Conservation (phyloP, 495 filamentous ascomycete species). For the Penicillium samsonianum region DNA sequence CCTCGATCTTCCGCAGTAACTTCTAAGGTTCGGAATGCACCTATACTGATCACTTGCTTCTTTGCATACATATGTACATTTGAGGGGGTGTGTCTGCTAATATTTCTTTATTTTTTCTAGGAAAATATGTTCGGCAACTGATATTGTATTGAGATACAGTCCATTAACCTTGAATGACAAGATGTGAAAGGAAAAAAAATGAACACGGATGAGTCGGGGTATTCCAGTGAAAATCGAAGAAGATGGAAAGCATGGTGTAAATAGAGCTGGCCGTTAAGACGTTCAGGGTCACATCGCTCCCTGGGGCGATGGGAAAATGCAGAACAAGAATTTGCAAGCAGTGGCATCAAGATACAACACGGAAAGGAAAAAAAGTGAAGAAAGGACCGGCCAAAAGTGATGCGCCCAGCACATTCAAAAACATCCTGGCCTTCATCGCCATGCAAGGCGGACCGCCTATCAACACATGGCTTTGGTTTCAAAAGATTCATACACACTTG, state of each 20-base stretch:
- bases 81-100: slow-evolving; percentile 2
- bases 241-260: slow-evolving; percentile 18
- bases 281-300: slow-evolving; percentile 15
- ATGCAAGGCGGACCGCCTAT: slow-evolving; percentile 15
- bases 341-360: slow-evolving; percentile 14
- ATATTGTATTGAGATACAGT: slow-evolving; percentile 21
- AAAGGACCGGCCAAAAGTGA: slow-evolving; percentile 18
- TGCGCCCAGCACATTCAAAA: slow-evolving; percentile 30
- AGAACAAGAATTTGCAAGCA: slow-evolving; percentile 13
- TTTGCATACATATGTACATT: neutral
- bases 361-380: slow-evolving; percentile 5
- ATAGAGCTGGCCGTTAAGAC: slow-evolving; percentile 19
- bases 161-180: slow-evolving; percentile 14
- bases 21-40: slow-evolving; percentile 25
- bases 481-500: slow-evolving; percentile 10
- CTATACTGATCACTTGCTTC: neutral
- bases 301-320: slow-evolving; percentile 10
- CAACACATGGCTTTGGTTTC: slow-evolving; percentile 14
- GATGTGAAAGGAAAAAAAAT: slow-evolving; percentile 11
- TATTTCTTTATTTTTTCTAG: neutral
- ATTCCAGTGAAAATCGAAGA: slow-evolving; percentile 25
- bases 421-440: slow-evolving; percentile 8
- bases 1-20: slow-evolving; percentile 14
- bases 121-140: slow-evolving; percentile 14
- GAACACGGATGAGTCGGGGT: slow-evolving; percentile 30